Evolutionary conservation across 75 land plant species (phyloP).

Genomic region (Gnetum montanum): DNA sequence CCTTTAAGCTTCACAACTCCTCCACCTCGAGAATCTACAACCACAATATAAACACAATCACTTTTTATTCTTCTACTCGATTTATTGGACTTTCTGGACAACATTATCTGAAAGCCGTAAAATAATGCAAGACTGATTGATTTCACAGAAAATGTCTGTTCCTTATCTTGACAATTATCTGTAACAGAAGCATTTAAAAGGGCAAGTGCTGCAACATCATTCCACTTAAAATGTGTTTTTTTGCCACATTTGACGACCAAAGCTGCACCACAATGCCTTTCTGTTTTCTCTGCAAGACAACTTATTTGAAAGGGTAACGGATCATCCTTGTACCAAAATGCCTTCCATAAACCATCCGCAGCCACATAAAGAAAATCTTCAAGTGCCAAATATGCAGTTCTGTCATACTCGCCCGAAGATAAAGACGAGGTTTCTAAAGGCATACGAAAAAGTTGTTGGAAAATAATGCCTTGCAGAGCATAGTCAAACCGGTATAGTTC

Average conservation of each 20-base stretch:
- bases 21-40: conserved; percentile 70
- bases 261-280: conserved; percentile 55
- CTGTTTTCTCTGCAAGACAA: conserved; percentile 52
- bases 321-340: conserved; percentile 63
- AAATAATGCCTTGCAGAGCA: conserved; percentile 39
- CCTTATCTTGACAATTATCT: conserved; percentile 14
- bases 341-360: conserved; percentile 64
- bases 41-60: conserved; percentile 47
- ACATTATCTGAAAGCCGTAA: conserved; percentile 47
- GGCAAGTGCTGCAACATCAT: conserved; percentile 48
- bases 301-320: conserved; percentile 71
- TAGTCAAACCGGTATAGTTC: conserved; percentile 75
- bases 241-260: conserved; percentile 34
- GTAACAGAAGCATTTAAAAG: conserved; percentile 45
- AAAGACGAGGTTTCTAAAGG: conserved; percentile 27
- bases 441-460: conserved; percentile 33
- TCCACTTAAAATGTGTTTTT: conserved; percentile 54
- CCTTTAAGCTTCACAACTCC: conserved; percentile 66
- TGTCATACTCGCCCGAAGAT: conserved; percentile 48
- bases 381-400: conserved; percentile 61
- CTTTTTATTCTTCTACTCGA: conserved; percentile 14
- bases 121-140: conserved; percentile 57
- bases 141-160: conserved; percentile 21
- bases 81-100: conserved; percentile 50
- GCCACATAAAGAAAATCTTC: conserved; percentile 71